Evolutionary conservation across 2,329 filamentous ascomycete species (phyloP).

Genomic region (Trichoderma gracile): DNA sequence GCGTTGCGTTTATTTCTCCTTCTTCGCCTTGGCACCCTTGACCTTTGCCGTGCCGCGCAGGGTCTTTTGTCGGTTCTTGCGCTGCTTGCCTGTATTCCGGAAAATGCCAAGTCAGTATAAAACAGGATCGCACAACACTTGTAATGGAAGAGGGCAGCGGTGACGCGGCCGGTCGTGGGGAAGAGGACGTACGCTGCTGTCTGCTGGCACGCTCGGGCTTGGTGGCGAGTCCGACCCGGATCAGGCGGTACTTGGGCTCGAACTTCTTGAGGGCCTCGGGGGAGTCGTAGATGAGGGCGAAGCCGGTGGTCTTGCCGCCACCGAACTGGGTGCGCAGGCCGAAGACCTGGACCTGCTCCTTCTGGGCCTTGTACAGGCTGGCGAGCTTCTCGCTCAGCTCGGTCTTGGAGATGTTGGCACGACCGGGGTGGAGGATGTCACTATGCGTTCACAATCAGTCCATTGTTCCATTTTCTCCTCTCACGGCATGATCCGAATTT

Average conservation of each 20-base stretch:
- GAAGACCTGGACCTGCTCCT: conserved; percentile 97
- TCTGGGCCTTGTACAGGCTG: conserved; percentile 95
- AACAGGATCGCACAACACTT: not conserved
- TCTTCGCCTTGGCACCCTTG: conserved; percentile 94
- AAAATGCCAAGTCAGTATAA: conserved; percentile 30
- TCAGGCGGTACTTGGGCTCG: conserved; percentile 95
- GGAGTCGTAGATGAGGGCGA: conserved; percentile 98
- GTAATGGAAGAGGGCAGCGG: not conserved
- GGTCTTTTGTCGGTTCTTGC: conserved; percentile 99
- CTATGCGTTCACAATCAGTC: conserved; percentile 57
- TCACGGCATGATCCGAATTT: not conserved
- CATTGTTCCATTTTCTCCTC: not conserved
- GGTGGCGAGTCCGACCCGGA: conserved; percentile 85
- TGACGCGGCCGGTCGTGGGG: not conserved
- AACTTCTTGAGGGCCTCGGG: conserved; percentile 99
- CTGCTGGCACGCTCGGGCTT: conserved; percentile 98
- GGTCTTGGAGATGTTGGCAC: conserved; percentile 98
- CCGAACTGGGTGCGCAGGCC: conserved; percentile 98
- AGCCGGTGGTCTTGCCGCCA: conserved; percentile 99
- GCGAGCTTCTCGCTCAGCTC: conserved; percentile 95
- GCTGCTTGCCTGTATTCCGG: conserved; percentile 83
- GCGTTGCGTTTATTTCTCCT: conserved; percentile 73
- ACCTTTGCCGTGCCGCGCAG: conserved; percentile 96
- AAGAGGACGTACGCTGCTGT: conserved; percentile 87
- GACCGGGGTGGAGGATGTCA: conserved; percentile 99